Conservation (phyloP, 1,139 yeast genomes). For the Arxiozyma telluris region DNA sequence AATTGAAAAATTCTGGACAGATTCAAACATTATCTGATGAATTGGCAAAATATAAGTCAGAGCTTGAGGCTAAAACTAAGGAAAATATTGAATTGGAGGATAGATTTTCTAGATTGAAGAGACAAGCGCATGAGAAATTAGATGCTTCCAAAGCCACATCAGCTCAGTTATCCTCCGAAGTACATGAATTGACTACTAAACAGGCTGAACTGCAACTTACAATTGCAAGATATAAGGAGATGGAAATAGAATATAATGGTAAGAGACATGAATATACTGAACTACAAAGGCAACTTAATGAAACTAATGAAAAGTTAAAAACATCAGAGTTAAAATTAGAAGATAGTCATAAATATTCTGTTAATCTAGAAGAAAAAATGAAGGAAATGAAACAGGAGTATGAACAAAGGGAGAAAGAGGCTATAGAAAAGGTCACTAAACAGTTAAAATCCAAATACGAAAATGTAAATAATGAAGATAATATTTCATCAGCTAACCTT, state of each 20-base stretch:
- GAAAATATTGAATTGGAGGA: conserved; percentile 29
- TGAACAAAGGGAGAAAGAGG: conserved; percentile 8
- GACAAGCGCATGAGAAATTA: conserved; percentile 34
- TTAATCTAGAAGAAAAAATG: neutral
- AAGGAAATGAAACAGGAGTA: neutral
- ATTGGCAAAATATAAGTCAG: conserved; percentile 19
- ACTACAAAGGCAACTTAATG: neutral
- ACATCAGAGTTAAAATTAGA: neutral
- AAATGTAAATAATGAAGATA: neutral
- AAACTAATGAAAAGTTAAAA: conserved; percentile 8
- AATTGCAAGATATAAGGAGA: conserved; percentile 14
- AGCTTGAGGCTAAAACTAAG: conserved; percentile 22
- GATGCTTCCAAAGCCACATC: conserved; percentile 28
- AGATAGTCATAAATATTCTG: neutral
- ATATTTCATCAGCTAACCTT: conserved; percentile 7
- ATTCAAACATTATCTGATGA: conserved; percentile 33
- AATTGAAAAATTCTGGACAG: conserved; percentile 35
- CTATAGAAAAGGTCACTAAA: conserved; percentile 4
- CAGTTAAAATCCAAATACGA: conserved; percentile 8
- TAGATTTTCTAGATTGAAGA: conserved; percentile 30
- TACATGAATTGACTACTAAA: conserved; percentile 15
- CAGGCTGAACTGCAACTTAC: conserved; percentile 13
- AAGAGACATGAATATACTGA: conserved; percentile 17
- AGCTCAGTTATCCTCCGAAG: conserved; percentile 21
- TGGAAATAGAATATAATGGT: conserved; percentile 25